These are phyloP conservation scores for Fusarium sarcochroum DNA, from an alignment of 2,329 filamentous ascomycete genomes.

Conservation along the genomic window DNA sequence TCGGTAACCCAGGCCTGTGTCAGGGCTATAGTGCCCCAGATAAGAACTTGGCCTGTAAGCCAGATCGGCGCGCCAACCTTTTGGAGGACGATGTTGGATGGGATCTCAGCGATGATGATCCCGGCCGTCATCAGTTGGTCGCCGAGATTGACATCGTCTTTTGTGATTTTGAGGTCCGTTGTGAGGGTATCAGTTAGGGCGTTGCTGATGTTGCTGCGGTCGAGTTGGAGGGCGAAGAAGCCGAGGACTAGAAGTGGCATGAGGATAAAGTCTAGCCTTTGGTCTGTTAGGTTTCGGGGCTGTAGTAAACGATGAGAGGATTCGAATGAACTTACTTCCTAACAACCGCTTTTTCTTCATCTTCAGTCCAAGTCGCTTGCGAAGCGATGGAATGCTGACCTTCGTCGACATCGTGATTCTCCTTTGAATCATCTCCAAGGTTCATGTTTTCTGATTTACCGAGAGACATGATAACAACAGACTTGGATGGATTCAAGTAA, in stretches of 20 bases:
- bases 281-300: neutral
- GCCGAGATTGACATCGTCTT: constrained; percentile 65
- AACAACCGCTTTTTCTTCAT: constrained; percentile 16
- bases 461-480: neutral
- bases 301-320: no score
- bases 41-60: constrained; percentile 35
- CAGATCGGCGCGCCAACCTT: constrained; percentile 38
- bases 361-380: constrained; percentile 25
- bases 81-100: constrained; percentile 41
- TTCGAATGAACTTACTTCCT: constrained; percentile 39
- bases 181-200: constrained; percentile 65
- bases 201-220: constrained; percentile 58
- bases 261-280: constrained; percentile 54
- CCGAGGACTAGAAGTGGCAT: constrained; percentile 62
- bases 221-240: constrained; percentile 60
- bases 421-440: neutral
- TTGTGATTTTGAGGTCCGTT: constrained; percentile 61
- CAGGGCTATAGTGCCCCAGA: constrained; percentile 37
- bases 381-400: neutral
- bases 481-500: neutral
- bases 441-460: neutral
- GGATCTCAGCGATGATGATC: constrained; percentile 60
- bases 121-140: constrained; percentile 62
- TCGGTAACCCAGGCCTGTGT: constrained; percentile 36
- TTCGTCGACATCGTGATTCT: neutral